phyloP scores from a whole-genome alignment of 441 rosid genomes.

The Croton setiger region DNA sequence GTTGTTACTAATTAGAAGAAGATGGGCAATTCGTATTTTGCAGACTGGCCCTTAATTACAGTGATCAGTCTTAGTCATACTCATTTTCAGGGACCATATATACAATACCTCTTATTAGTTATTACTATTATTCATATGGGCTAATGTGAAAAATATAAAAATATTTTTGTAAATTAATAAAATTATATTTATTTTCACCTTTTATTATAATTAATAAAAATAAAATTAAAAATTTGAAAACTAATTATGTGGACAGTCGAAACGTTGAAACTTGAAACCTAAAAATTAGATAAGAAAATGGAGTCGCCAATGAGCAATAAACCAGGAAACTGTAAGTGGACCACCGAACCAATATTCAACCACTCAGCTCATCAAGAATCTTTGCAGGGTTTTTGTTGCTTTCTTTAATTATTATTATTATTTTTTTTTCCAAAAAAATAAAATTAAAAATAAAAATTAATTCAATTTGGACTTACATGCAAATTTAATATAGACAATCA shows the following conservation, averaged over 20 bases:
- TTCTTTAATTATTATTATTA: no score
- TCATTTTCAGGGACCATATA: conserved; percentile 2
- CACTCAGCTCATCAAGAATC: conserved; percentile 35
- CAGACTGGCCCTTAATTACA: conserved; percentile 8
- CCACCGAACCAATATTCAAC: conserved; percentile 28
- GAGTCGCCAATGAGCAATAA: conserved; percentile 2
- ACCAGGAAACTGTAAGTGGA: conserved; percentile 31
- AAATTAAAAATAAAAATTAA: no score
- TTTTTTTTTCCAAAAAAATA: no score
- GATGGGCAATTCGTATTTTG: background rate
- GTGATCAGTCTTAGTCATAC: conserved; percentile 9
- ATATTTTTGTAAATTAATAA: no score
- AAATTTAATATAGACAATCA: conserved; percentile 10
- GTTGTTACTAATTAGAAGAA: background rate
- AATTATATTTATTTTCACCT: no score
- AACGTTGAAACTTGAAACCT: background rate
- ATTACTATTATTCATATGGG: no score
- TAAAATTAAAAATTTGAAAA: no score
- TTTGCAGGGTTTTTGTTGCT: conserved; percentile 38
- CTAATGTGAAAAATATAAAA: no score
- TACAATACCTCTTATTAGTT: background rate
- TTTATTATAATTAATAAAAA: no score
- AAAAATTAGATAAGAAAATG: background rate
- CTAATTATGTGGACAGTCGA: no score
- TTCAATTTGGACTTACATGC: conserved; percentile 20